Base-by-base conservation (phyloP, 1,284 basidiomycete species). In the Puccinia horiana region DNA sequence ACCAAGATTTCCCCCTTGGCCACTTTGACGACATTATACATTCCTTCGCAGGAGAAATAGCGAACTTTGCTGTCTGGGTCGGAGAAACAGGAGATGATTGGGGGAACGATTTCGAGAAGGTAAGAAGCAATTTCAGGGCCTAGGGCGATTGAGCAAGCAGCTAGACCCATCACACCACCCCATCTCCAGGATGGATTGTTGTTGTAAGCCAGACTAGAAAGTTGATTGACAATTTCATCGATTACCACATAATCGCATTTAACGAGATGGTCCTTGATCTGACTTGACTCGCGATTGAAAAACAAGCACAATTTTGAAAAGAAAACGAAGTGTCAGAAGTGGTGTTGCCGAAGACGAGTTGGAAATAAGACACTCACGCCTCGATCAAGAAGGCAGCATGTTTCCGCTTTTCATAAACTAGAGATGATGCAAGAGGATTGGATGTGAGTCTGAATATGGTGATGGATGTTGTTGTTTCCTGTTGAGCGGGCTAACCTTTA, bases 11-110 rank as follows among this genome's bases (percentile, higher is more conserved):
- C 96, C 52, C 96, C 96, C 87, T 98, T 98, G 81, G 95, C 97
- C 9, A 98, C 96, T 88, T 99, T 98, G 49, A 87, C 86, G 85
- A 99, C 97, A 88, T 99, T 99, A 89, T 99, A 99, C 85, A 99
- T 89, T 86, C 94, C 96, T 87, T 99, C 96, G 83, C 95, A 96
- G 8, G 96, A 96, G 89, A 96, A 97, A 88, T 97, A 97, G 72
- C 96, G 91, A 84, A 99, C 94, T 86, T 95, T 91, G 87, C 94
- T 95, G 89, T 99, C 97, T 3, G 93, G 90, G 87, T 99, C 97
- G 83, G 92, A 91, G 87, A 99, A 98, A 88, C 96, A 98, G 58
- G 91, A 91, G n/a, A 99, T 90, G 42, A 99, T 90, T 0, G 94
- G 93, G 49, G 92, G 92, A 47, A 98, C 91, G 86, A 99, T 97